phyloP scores from a whole-genome alignment of 768 basidiomycete genomes.

The Macrolepiota albuminosa region DNA sequence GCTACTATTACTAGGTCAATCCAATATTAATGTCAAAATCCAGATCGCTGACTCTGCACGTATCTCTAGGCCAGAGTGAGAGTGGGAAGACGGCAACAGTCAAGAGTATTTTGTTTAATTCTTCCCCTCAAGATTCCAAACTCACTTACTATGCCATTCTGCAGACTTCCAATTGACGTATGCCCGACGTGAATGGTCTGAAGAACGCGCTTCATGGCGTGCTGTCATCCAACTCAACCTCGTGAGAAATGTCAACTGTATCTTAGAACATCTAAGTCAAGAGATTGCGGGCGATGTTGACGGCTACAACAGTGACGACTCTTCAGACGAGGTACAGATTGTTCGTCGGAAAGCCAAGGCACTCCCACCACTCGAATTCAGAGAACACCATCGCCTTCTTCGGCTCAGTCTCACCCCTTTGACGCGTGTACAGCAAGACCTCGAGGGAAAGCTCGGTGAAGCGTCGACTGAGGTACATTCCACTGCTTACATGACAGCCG shows the following conservation, averaged over 20 bases:
- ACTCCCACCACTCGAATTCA: constrained; percentile 44
- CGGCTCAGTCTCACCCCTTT: constrained; percentile 57
- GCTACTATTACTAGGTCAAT: constrained; percentile 60
- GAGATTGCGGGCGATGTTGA: constrained; percentile 44
- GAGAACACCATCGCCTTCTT: constrained; percentile 57
- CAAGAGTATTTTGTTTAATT: constrained; percentile 46
- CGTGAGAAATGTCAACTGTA: constrained; percentile 64
- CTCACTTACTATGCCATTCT: neutral
- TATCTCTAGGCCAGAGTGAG: constrained; percentile 54
- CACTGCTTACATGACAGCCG: constrained; percentile 32
- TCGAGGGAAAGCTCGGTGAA: constrained; percentile 58
- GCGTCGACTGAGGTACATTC: constrained; percentile 48
- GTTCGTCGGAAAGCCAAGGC: constrained; percentile 30
- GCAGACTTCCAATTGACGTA: constrained; percentile 74
- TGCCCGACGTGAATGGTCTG: constrained; percentile 62
- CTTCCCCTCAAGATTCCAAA: neutral
- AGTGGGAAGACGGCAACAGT: constrained; percentile 78
- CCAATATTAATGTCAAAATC: constrained; percentile 1
- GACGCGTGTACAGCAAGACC: constrained; percentile 48
- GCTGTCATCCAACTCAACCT: constrained; percentile 77
- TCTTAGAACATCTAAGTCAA: constrained; percentile 51
- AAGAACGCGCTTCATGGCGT: constrained; percentile 69
- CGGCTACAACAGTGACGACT: constrained; percentile 32
- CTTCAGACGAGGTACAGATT: constrained; percentile 31
- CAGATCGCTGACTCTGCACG: neutral